phyloP scores from a whole-genome alignment of 169 alveolate genomes.

The Cryptosporidium andersoni region DNA sequence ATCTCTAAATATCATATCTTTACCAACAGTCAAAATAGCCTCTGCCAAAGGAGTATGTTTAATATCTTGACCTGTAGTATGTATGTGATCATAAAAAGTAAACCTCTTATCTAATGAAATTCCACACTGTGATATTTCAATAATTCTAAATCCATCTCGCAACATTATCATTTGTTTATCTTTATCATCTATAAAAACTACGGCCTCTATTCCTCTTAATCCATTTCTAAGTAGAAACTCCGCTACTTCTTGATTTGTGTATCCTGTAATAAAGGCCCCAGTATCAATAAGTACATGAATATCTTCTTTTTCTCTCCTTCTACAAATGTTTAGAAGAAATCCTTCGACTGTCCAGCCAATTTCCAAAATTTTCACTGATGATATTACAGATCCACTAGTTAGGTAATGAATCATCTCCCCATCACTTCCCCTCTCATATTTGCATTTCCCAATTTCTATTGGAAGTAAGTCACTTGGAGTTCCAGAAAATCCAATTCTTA shows the following conservation, averaged over 20 bases:
- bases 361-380: slow-evolving; percentile 39
- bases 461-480: slow-evolving; percentile 92
- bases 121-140: slow-evolving; percentile 85
- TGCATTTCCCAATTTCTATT: slow-evolving; percentile 84
- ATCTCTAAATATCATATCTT: slow-evolving; percentile 87
- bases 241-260: slow-evolving; percentile 80
- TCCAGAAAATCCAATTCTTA: slow-evolving; percentile 91
- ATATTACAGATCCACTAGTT: slow-evolving; percentile 78
- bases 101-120: slow-evolving; percentile 85
- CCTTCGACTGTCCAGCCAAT: slow-evolving; percentile 69
- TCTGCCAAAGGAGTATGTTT: slow-evolving; percentile 87
- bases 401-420: slow-evolving; percentile 83
- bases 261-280: slow-evolving; percentile 86
- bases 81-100: slow-evolving; percentile 91
- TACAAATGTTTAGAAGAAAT: slow-evolving; percentile 32
- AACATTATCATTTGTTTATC: slow-evolving; percentile 76
- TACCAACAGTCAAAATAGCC: slow-evolving; percentile 87
- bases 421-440: slow-evolving; percentile 85
- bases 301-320: slow-evolving; percentile 23
- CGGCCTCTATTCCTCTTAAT: slow-evolving; percentile 81
- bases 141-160: slow-evolving; percentile 76
- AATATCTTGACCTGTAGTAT: slow-evolving; percentile 91
- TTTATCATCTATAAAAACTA: slow-evolving; percentile 74
- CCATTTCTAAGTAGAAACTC: slow-evolving; percentile 78
- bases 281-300: slow-evolving; percentile 85